phyloP scores from a whole-genome alignment of 805 yeast genomes.

The Zygoascus ofunaensis region DNA sequence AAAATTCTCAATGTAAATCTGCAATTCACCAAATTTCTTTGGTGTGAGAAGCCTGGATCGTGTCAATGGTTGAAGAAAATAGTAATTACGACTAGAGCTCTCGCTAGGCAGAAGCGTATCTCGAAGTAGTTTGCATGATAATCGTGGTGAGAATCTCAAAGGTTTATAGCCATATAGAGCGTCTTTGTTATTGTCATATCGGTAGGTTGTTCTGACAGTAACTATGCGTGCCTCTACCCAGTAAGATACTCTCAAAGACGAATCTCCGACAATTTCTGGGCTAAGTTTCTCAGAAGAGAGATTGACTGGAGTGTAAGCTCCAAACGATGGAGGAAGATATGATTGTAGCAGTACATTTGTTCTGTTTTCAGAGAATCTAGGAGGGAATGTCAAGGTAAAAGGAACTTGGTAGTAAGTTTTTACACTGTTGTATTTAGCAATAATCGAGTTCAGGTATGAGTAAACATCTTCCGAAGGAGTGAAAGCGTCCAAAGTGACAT shows the following conservation, averaged over 20 bases:
- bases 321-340: constrained; percentile 1
- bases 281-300: not conserved
- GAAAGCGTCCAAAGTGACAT: not conserved
- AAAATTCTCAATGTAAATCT: no score
- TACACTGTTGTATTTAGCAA: not conserved
- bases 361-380: not conserved
- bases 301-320: not conserved
- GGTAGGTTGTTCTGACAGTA: no score
- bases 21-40: no score
- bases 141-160: not conserved
- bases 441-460: not conserved
- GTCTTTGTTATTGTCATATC: not conserved
- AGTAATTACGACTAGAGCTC: not conserved
- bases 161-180: not conserved
- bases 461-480: not conserved
- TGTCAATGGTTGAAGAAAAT: no score
- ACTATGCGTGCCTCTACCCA: not conserved
- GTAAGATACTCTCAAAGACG: not conserved
- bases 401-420: not conserved
- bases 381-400: not conserved
- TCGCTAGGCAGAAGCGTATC: not conserved
- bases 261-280: not conserved
- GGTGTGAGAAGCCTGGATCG: no score
- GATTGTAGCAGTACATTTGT: not conserved
- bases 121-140: not conserved